phyloP scores from a whole-genome alignment of 1,284 basidiomycete species.

The Apiotrichum gamsii region DNA sequence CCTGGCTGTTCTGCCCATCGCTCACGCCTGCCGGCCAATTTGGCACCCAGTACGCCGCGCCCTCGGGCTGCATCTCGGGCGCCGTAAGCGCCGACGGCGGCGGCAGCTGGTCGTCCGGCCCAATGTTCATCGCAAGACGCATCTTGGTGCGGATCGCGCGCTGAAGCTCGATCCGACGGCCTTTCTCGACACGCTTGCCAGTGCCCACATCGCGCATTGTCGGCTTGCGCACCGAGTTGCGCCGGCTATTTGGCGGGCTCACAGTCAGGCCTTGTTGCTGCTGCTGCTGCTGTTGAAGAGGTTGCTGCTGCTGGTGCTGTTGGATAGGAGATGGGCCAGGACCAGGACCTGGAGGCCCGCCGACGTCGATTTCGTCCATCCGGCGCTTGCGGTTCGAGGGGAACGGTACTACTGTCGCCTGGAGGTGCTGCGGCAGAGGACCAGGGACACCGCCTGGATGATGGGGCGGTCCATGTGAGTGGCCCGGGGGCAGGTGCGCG shows the following conservation, averaged over 20 bases:
- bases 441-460: too few relatives aligned
- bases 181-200: slow-evolving; percentile 17
- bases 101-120: slow-evolving; percentile 16
- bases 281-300: not conserved
- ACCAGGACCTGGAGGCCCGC: too few relatives aligned
- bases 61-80: not conserved
- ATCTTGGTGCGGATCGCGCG: slow-evolving; percentile 22
- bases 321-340: too few relatives aligned
- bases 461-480: too few relatives aligned
- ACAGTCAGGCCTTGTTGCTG: not conserved
- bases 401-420: too few relatives aligned
- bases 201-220: slow-evolving; percentile 11
- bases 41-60: slow-evolving; percentile 10
- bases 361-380: too few relatives aligned
- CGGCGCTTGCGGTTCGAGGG: too few relatives aligned
- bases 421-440: too few relatives aligned
- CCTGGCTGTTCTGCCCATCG: slow-evolving; percentile 12
- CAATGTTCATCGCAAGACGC: slow-evolving; percentile 20
- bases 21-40: slow-evolving; percentile 18
- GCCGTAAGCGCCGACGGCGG: slow-evolving; percentile 7
- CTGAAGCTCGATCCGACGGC: slow-evolving; percentile 13
- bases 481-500: too few relatives aligned
- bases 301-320: too few relatives aligned
- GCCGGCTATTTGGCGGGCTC: too few relatives aligned
- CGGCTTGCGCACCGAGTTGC: not conserved